Evolutionary conservation across 108 stramenopile genomes (phyloP).

Genomic region (Nitzschia putrida): DNA sequence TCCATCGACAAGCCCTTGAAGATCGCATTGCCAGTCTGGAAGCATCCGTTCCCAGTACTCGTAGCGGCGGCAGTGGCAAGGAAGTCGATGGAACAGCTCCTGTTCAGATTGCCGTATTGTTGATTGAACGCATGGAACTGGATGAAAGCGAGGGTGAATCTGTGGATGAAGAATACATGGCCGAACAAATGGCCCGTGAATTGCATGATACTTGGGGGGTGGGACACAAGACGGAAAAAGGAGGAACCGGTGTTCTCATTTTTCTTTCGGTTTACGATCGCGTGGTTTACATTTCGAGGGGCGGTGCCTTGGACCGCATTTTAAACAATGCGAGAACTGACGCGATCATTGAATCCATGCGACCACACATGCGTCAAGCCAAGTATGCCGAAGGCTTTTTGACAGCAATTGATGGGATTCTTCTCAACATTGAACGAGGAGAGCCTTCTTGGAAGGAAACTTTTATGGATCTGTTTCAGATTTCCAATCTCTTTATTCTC

Average conservation of each 20-base stretch:
- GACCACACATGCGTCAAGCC: conserved; percentile 34
- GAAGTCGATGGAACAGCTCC: neutral
- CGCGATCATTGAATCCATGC: conserved; percentile 36
- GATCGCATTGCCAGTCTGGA: conserved; percentile 10
- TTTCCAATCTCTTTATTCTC: conserved; percentile 5
- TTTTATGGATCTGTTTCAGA: neutral
- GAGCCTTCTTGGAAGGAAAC: conserved; percentile 39
- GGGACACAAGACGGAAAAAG: conserved; percentile 31
- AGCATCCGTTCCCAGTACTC: neutral
- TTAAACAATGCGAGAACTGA: conserved; percentile 46
- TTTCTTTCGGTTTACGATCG: conserved; percentile 55
- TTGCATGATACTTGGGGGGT: conserved; percentile 62
- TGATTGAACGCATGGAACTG: conserved; percentile 30
- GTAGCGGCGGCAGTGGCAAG: neutral
- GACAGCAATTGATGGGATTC: conserved; percentile 26
- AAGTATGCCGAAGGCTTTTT: conserved; percentile 42
- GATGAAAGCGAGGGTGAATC: neutral
- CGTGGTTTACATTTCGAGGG: conserved; percentile 52
- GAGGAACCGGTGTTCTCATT: conserved; percentile 61
- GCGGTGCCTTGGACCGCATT: conserved; percentile 37
- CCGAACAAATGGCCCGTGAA: conserved; percentile 19
- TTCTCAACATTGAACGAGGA: conserved; percentile 33
- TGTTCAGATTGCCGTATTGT: conserved; percentile 38
- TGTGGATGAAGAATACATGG: conserved; percentile 10
- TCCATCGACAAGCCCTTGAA: conserved; percentile 1